A percentile compares a stretch with the other conserved stretches of the same genome.
Evolutionary conservation across 1,284 basidiomycete genomes (phyloP).

Genomic region (Trametes sp.): DNA sequence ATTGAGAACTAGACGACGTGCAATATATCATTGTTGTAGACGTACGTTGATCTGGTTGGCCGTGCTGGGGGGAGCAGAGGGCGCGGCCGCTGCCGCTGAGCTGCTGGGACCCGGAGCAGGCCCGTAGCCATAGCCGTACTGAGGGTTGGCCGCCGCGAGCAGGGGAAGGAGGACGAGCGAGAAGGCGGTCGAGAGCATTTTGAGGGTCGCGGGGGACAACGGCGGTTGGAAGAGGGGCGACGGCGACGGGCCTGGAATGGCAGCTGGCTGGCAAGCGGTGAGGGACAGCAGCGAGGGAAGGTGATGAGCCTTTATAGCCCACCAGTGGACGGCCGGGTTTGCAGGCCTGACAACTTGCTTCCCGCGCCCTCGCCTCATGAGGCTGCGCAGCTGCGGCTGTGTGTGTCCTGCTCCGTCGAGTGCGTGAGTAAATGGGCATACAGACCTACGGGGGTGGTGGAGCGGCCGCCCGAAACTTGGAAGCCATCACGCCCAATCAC

Average conservation of each 20-base stretch:
- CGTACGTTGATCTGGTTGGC: constrained; percentile 54
- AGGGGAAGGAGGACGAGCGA: constrained; percentile 42
- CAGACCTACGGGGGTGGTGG: constrained; percentile 18
- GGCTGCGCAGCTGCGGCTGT: constrained; percentile 30
- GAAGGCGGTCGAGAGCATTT: constrained; percentile 36
- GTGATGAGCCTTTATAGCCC: constrained; percentile 26
- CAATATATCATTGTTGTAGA: not conserved
- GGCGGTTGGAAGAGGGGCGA: constrained; percentile 7
- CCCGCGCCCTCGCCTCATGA: constrained; percentile 19
- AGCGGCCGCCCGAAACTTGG: constrained; percentile 18
- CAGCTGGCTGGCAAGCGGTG: constrained; percentile 27
- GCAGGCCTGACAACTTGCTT: constrained; percentile 11
- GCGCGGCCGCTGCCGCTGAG: constrained; percentile 39
- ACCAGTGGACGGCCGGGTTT: constrained; percentile 1
- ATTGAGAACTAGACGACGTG: not conserved
- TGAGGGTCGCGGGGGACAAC: constrained; percentile 13
- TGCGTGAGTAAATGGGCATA: constrained; percentile 28
- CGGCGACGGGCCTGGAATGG: constrained; percentile 26
- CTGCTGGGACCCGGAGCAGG: constrained; percentile 35
- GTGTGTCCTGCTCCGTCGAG: constrained; percentile 18
- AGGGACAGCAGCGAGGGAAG: constrained; percentile 28
- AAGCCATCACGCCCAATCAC: constrained; percentile 24
- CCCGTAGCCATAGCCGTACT: constrained; percentile 46
- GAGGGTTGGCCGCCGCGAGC: constrained; percentile 47
- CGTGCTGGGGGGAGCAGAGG: constrained; percentile 54